Conservation (phyloP, 192 early-diverging fungal species). For the Podila epigama region DNA sequence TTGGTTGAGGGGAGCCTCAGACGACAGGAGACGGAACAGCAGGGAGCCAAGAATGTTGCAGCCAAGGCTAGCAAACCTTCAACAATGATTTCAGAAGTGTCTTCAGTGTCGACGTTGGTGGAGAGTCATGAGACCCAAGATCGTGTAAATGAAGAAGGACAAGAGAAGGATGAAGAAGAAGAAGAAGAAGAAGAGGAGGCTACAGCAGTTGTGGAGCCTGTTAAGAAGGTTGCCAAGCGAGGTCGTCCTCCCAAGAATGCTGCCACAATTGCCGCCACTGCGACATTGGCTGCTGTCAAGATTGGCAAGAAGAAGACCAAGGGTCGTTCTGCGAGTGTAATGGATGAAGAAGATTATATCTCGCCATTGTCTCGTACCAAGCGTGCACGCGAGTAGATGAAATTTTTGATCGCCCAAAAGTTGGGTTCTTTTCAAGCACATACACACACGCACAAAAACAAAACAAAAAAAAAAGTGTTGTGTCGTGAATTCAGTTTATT, state of each 20-base stretch:
- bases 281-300: conserved; percentile 24
- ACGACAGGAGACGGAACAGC: background rate
- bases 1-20: background rate
- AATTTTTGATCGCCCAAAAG: too few relatives aligned
- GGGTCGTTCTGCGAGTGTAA: conserved; percentile 25
- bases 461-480: too few relatives aligned
- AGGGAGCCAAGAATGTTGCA: background rate
- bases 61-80: background rate
- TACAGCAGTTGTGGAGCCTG: too few relatives aligned
- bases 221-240: conserved; percentile 37
- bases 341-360: conserved; percentile 29
- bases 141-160: conserved; percentile 9
- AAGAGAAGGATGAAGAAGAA: conserved; percentile 12
- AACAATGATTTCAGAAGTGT: conserved; percentile 26
- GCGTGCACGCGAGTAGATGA: conserved; percentile 27
- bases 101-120: conserved; percentile 27
- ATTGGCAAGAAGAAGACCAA: conserved; percentile 39
- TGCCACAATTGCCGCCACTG: background rate
- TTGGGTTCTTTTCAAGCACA: too few relatives aligned
- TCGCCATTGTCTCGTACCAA: conserved; percentile 23
- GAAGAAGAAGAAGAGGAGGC: conserved; percentile 3
- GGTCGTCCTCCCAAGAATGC: conserved; percentile 24
- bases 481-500: too few relatives aligned
- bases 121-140: too few relatives aligned
- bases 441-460: too few relatives aligned